Base-by-base conservation (phyloP, 768 basidiomycete genomes). In the Pulveroboletus sp. region DNA sequence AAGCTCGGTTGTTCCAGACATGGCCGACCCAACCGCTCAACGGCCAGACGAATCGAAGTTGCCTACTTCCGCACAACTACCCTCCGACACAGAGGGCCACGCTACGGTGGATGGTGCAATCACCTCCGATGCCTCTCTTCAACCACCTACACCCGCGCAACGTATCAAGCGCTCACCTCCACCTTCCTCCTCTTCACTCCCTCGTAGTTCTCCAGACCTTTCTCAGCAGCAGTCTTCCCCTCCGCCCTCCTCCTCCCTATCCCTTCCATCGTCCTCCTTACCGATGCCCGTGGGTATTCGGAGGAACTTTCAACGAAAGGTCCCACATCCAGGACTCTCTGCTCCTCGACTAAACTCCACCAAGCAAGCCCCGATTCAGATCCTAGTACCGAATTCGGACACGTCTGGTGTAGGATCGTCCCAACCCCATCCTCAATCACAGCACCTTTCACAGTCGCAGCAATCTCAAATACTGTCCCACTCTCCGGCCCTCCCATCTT, bases 321-420 rank as follows among this genome's bases (percentile, higher is more conserved):
- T 82, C 24, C 75, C 76, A 40, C 72, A 70, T 7, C 76, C 81
- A 8, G 55, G 58, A 40, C 44, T 58, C 20, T 62, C 64, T 5
- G 68, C 64, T 50, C 68, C 73, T 20, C 58, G 58, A 41, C 61
- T 70, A 31, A 60, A 62, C 50, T 43, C 43, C 51, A 53, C 57
- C 36, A 62, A 62, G 30, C 55, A 63, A 45, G 75, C 71, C 20
- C 67, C 73, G 6, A 70, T 62, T 26, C 71, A 68, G 16, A 70
- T 82, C n/a, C 61, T 82, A 20, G 81, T 73, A 8, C 79, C 80
- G 4, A 77, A 81, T 57, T 80, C 81, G 10, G 80, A 83, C 54
- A 71, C 74, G 2, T 81, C 78, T 2, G 68, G 60, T 29, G 62
- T 64, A 10, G 65, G 64, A 27, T 71, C 70, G 3, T 72, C 72